phyloP scores from a whole-genome alignment of 2,329 filamentous ascomycete genomes.

The Zopfia rhizophila region DNA sequence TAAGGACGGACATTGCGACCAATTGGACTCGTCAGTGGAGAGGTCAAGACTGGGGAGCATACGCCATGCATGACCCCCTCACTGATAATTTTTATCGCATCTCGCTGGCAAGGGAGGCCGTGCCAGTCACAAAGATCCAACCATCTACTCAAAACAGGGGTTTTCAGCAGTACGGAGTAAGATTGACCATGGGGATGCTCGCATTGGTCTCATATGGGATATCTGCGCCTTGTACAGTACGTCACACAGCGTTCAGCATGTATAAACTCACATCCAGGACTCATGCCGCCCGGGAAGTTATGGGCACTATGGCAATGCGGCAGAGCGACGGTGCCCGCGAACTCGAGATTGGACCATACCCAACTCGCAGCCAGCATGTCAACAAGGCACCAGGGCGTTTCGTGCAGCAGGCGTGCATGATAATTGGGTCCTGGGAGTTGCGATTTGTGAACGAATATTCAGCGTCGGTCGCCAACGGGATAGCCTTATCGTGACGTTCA shows the following conservation, averaged over 20 bases:
- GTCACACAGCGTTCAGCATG: too few species aligned
- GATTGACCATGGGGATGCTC: too few species aligned
- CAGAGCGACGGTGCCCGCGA: too few species aligned
- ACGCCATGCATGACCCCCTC: constrained; percentile 17
- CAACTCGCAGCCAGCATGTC: constrained; percentile 6
- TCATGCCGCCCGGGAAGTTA: too few species aligned
- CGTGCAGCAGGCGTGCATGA: constrained; percentile 10
- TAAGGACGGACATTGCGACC: constrained; percentile 10
- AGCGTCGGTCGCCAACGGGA: not conserved
- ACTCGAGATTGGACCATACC: too few species aligned
- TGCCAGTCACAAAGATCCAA: too few species aligned
- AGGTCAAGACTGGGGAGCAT: constrained; percentile 6
- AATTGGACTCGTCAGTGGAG: constrained; percentile 9
- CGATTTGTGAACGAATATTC: constrained; percentile 3
- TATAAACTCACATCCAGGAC: too few species aligned
- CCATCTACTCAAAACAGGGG: too few species aligned
- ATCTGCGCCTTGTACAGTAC: too few species aligned
- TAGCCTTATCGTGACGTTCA: constrained; percentile 18
- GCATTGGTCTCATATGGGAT: too few species aligned
- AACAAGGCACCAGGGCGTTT: constrained; percentile 16
- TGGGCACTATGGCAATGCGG: too few species aligned
- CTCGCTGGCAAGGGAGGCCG: not conserved
- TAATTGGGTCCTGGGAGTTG: constrained; percentile 5
- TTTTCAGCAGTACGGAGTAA: too few species aligned
- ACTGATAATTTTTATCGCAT: constrained; percentile 6